Conservation (phyloP, 2,329 filamentous ascomycete species). For the Ceratocystis variospora region DNA sequence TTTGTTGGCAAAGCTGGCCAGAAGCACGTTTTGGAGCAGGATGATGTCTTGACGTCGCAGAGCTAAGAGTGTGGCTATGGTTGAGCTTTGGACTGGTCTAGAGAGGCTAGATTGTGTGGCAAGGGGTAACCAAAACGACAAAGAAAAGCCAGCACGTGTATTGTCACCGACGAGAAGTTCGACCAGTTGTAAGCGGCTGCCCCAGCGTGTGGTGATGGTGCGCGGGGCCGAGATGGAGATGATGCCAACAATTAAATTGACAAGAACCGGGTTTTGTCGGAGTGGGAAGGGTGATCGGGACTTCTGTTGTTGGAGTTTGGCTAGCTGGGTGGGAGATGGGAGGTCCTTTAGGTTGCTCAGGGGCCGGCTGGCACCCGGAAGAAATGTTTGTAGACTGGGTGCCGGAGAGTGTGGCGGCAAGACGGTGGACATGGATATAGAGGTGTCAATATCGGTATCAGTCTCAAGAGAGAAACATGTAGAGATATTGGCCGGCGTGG, state of each 20-base stretch:
- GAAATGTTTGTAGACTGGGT: slow-evolving; percentile 10
- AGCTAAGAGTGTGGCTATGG: slow-evolving; percentile 26
- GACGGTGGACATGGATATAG: neutral
- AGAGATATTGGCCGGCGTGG: neutral
- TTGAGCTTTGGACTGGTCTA: neutral
- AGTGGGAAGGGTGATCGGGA: neutral
- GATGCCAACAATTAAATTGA: slow-evolving; percentile 68
- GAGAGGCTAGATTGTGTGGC: slow-evolving; percentile 21
- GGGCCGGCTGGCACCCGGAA: slow-evolving; percentile 21
- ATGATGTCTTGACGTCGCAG: slow-evolving; percentile 64
- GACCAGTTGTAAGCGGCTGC: slow-evolving; percentile 49
- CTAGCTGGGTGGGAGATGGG: slow-evolving; percentile 51
- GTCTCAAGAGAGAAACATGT: neutral
- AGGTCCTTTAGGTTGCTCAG: slow-evolving; percentile 52
- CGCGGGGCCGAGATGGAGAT: slow-evolving; percentile 57
- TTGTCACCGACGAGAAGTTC: slow-evolving; percentile 78
- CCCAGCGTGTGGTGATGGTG: slow-evolving; percentile 52
- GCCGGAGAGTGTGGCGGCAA: neutral
- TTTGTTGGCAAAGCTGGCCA: slow-evolving; percentile 58
- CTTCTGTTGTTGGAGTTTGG: slow-evolving; percentile 44
- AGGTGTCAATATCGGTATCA: neutral
- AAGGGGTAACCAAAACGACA: slow-evolving; percentile 66
- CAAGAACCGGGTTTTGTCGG: slow-evolving; percentile 36
- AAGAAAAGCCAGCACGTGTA: slow-evolving; percentile 61
- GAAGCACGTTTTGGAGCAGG: slow-evolving; percentile 62